phyloP scores from a whole-genome alignment of 495 filamentous ascomycete genomes.

The Penicillium macrosclerotiorum region DNA sequence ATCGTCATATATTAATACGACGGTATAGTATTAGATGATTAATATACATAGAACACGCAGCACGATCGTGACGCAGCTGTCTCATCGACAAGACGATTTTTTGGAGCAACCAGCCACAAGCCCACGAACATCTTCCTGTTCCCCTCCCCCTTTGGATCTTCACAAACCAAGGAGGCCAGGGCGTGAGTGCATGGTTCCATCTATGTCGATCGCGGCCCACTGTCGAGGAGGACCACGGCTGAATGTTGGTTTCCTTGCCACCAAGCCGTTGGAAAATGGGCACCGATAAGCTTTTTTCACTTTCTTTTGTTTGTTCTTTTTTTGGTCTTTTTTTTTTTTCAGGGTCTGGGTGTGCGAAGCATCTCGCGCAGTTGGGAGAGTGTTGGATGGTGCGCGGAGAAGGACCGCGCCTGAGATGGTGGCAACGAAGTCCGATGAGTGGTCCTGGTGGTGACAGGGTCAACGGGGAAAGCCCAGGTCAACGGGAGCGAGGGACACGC shows the following conservation, averaged over 20 bases:
- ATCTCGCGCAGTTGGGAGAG: too few relatives aligned
- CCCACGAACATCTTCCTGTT: neutral
- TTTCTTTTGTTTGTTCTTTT: too few relatives aligned
- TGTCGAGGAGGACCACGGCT: constrained; percentile 14
- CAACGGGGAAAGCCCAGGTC: neutral
- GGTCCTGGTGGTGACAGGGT: too few relatives aligned
- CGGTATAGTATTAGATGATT: neutral
- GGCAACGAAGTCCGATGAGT: too few relatives aligned
- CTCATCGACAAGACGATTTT: constrained; percentile 2
- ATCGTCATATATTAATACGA: too few relatives aligned
- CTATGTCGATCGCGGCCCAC: constrained; percentile 28
- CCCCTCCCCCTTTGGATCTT: too few relatives aligned
- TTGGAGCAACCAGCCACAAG: neutral
- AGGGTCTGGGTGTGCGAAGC: constrained; percentile 8
- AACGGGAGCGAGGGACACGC: constrained; percentile 20
- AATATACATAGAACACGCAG: constrained; percentile 22
- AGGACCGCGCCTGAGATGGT: too few relatives aligned
- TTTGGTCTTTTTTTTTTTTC: too few relatives aligned
- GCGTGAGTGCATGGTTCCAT: constrained; percentile 9
- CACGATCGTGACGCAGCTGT: constrained; percentile 20
- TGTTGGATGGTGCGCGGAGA: too few relatives aligned
- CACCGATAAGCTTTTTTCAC: constrained; percentile 21
- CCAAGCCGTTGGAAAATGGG: too few relatives aligned
- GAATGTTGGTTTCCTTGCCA: too few relatives aligned
- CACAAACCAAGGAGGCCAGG: too few relatives aligned